Evolutionary conservation across 1,284 basidiomycete genomes (phyloP), one percentile per base, ranked within the genome.

Genomic region (Apiotrichum domesticum): DNA sequence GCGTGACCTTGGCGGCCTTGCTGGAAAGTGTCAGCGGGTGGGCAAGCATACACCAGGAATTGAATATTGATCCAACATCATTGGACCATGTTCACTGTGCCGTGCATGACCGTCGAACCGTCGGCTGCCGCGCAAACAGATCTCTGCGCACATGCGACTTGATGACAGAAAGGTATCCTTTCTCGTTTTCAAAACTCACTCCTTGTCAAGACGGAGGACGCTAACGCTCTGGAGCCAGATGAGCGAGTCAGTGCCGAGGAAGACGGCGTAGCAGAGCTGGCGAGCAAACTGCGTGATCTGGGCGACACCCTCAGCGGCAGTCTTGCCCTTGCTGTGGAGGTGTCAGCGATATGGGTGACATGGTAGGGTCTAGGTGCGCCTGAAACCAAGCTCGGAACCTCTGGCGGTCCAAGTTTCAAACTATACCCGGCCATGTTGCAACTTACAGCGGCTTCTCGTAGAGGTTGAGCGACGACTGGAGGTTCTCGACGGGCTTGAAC

Each of bases 401-500:
- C 21, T 21, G 21, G 21, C 21, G 21, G 21, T 21, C 21, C 21
- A 21, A 21, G 21, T 21, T 21, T 21, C 21, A 21, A 21, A 21
- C 21, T 21, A 21, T 21, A 21, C 21, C 21, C 21, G 21, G 21
- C 21, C 21, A 21, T 21, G 21, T 21, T 21, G 21, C 37, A 2
- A 67, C 75, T 55, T 57, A 76, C 71, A 78, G 60, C 13, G 77
- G 72, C 4, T 67, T 59, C 37, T 86, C 79, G 14, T 85, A 79
- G n/a, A 88, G 86, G 62, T 87, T 88, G 55, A 97, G 79, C 29
- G 91, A 92, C 3, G 91, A 85, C 76, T 98, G 96, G 15, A 96
- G 81, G 78, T 97, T 92, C 74, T 98, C 95, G 62, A 96, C 68
- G 35, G 93, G 93, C 77, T 97, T 96, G 68, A 93, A 91, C 53